Evolutionary conservation across 2,329 filamentous ascomycete species (phyloP).

Genomic region (Nectriaceae sp.): DNA sequence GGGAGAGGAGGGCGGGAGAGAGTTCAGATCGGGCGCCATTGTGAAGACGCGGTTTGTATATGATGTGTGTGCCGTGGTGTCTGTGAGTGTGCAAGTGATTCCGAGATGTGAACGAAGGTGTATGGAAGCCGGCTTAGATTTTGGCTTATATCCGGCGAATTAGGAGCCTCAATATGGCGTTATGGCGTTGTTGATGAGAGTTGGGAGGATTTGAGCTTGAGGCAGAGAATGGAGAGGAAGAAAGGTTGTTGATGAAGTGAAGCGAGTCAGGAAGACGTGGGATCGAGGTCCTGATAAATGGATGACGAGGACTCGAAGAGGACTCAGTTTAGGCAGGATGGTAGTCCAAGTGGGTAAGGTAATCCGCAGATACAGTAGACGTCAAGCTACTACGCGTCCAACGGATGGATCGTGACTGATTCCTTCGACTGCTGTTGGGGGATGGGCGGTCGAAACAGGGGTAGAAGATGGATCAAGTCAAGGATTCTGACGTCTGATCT

Average conservation of each 20-base stretch:
- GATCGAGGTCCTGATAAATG: conserved; percentile 1
- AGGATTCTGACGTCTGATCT: not conserved
- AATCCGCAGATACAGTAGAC: conserved; percentile 5
- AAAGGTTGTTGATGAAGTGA: too few species aligned
- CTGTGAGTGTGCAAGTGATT: not conserved
- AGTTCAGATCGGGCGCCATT: conserved; percentile 77
- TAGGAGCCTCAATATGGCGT: too few species aligned
- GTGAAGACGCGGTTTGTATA: conserved; percentile 7
- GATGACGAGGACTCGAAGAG: too few species aligned
- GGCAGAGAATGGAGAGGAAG: too few species aligned
- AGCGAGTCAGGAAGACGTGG: not conserved
- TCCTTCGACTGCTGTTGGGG: conserved; percentile 2
- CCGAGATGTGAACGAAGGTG: not conserved
- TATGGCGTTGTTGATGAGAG: too few species aligned
- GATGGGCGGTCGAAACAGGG: conserved; percentile 8
- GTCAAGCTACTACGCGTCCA: conserved; percentile 16
- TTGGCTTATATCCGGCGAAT: too few species aligned
- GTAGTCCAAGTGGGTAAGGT: not conserved
- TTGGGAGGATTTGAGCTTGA: too few species aligned
- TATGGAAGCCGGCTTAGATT: too few species aligned
- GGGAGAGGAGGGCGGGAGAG: conserved; percentile 59
- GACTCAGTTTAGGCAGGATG: too few species aligned
- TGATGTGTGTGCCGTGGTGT: conserved; percentile 1
- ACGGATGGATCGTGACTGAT: conserved; percentile 16
- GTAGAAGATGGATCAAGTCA: conserved; percentile 12